These are phyloP conservation scores for Pinus taeda DNA, from an alignment of 75 land plant genomes.

Conservation along the genomic window DNA sequence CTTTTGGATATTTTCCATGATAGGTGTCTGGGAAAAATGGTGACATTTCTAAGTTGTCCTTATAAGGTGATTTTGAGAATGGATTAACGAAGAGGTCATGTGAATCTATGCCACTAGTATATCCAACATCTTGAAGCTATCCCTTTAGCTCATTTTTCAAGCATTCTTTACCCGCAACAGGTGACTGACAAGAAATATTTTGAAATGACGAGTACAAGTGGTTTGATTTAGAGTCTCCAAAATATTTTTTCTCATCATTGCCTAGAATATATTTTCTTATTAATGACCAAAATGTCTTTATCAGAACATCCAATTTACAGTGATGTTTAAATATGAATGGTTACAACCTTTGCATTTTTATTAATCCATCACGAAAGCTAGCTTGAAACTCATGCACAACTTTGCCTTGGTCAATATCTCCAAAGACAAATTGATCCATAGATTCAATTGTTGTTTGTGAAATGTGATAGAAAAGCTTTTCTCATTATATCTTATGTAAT, in stretches of 20 bases:
- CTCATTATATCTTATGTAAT: conserved; percentile 24
- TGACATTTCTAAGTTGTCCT: conserved; percentile 11
- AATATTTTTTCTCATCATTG: not conserved
- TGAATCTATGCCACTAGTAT: conserved; percentile 6
- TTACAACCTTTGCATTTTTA: conserved; percentile 25
- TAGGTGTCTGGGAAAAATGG: conserved; percentile 53
- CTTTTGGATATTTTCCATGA: conserved; percentile 42
- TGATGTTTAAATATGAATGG: conserved; percentile 22
- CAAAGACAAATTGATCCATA: not conserved
- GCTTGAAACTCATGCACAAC: conserved; percentile 23
- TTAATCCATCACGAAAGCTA: conserved; percentile 18
- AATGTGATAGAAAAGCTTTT: conserved; percentile 11
- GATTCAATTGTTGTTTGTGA: not conserved
- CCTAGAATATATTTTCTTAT: conserved; percentile 7
- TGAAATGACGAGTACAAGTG: conserved; percentile 6
- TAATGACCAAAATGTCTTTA: conserved; percentile 16
- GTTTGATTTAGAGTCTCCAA: too few relatives aligned
- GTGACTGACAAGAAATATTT: conserved; percentile 9
- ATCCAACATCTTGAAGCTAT: not conserved
- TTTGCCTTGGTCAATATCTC: conserved; percentile 19
- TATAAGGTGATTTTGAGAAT: conserved; percentile 10
- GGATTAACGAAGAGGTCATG: conserved; percentile 22
- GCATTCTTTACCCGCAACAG: conserved; percentile 23
- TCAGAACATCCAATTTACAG: conserved; percentile 18
- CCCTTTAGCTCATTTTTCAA: conserved; percentile 20